A percentile compares a stretch with the other conserved stretches of the same genome.
Evolutionary conservation across 2,329 filamentous ascomycete genomes (phyloP).

Genomic region (Colletotrichum gigasporum): DNA sequence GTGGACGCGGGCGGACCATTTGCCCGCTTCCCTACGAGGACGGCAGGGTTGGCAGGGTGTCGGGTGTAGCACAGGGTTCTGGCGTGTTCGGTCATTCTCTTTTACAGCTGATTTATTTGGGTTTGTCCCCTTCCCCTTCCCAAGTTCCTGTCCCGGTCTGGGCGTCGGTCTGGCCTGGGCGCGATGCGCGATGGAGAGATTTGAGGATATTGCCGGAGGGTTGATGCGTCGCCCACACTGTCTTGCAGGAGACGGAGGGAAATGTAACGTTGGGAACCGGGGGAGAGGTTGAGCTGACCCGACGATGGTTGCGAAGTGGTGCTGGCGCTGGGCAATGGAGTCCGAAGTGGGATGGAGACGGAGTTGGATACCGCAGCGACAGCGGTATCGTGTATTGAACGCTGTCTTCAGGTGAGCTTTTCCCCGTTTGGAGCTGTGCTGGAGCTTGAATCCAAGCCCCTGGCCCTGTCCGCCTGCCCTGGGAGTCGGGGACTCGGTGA

Average conservation of each 20-base stretch:
- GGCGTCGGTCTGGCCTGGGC: neutral
- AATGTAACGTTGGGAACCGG: conserved; percentile 13
- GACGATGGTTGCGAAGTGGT: neutral
- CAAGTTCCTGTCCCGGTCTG: neutral
- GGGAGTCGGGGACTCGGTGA: too few relatives aligned
- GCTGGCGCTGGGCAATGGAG: neutral
- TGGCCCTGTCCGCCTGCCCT: too few relatives aligned
- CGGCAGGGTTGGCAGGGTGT: neutral
- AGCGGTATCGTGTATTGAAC: too few relatives aligned
- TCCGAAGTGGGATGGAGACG: too few relatives aligned
- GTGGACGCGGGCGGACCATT: conserved; percentile 29
- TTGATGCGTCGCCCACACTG: conserved; percentile 25
- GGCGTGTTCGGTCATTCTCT: neutral
- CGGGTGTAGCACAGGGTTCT: neutral
- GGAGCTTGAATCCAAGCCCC: neutral
- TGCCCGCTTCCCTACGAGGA: conserved; percentile 14
- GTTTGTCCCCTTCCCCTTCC: neutral
- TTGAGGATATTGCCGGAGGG: conserved; percentile 29
- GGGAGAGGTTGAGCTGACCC: conserved; percentile 6
- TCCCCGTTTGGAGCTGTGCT: conserved; percentile 2
- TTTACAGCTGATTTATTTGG: conserved; percentile 2
- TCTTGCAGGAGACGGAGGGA: conserved; percentile 7
- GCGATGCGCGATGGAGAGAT: neutral
- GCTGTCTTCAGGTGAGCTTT: conserved; percentile 8
- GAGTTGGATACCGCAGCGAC: too few relatives aligned